Evolutionary conservation across 352 stramenopile species (phyloP).

Genomic region (Aphanomyces stellatus): DNA sequence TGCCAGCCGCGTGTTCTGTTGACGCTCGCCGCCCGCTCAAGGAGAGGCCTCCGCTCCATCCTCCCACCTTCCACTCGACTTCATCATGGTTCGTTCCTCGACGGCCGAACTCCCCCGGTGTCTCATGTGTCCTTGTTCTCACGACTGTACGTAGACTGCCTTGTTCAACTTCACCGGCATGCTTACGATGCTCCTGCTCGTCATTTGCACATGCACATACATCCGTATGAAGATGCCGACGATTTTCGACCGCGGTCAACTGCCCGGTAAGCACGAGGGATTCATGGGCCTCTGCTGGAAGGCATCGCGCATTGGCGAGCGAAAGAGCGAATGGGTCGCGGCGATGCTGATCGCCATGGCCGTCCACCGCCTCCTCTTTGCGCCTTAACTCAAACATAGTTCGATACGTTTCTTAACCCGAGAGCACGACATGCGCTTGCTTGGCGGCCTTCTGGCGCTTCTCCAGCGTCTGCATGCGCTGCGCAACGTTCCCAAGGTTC

Average conservation of each 20-base stretch:
- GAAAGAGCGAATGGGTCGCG: conserved; percentile 86
- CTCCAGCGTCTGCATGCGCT: conserved; percentile 79
- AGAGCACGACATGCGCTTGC: conserved; percentile 75
- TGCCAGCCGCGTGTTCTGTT: too few relatives aligned
- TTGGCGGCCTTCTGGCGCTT: conserved; percentile 76
- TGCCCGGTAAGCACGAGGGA: conserved; percentile 78
- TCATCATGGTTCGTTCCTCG: too few relatives aligned
- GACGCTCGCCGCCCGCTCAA: too few relatives aligned
- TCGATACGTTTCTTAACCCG: not conserved
- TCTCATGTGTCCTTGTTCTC: too few relatives aligned
- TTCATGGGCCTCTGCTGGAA: conserved; percentile 89
- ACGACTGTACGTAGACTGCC: conserved; percentile 71
- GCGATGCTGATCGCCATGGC: conserved; percentile 81
- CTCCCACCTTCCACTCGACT: too few relatives aligned
- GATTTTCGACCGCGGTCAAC: conserved; percentile 89
- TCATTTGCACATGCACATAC: conserved; percentile 97
- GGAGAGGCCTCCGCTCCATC: too few relatives aligned
- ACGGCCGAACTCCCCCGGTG: too few relatives aligned
- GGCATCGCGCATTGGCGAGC: conserved; percentile 85
- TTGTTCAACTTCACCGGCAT: conserved; percentile 97
- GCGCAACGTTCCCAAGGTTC: conserved; percentile 59
- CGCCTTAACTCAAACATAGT: conserved; percentile 21
- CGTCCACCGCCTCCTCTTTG: conserved; percentile 88
- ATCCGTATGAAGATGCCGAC: conserved; percentile 91
- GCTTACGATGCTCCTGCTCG: conserved; percentile 93